Evolutionary conservation across 2,329 filamentous ascomycete genomes (phyloP).

Genomic region (Xylariales sp.): DNA sequence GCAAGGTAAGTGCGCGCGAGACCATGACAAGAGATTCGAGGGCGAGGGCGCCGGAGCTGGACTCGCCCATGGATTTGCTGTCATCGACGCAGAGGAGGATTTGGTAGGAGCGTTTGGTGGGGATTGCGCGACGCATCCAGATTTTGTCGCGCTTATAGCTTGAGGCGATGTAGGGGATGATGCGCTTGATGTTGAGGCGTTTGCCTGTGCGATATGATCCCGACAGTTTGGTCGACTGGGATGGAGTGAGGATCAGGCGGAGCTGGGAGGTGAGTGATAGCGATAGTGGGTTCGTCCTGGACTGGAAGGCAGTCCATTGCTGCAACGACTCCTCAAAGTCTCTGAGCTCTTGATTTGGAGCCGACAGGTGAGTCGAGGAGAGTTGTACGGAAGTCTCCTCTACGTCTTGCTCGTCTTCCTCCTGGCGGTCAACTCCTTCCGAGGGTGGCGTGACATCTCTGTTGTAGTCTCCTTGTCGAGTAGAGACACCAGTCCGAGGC

Average conservation of each 20-base stretch:
- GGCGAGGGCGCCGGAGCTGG: conserved; percentile 69
- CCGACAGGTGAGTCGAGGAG: conserved; percentile 66
- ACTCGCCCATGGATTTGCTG: conserved; percentile 87
- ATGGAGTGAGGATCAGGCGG: conserved; percentile 89
- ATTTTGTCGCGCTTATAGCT: conserved; percentile 99
- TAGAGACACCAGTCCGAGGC: conserved; percentile 55
- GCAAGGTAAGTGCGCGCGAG: conserved; percentile 78
- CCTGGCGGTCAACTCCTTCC: conserved; percentile 30
- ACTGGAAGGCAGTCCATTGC: conserved; percentile 83
- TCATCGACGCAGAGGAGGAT: conserved; percentile 97
- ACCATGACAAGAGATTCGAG: conserved; percentile 94
- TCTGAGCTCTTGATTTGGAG: conserved; percentile 37
- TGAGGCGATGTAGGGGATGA: conserved; percentile 98
- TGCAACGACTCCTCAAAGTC: conserved; percentile 56
- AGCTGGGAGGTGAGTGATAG: conserved; percentile 90
- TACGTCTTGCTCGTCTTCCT: conserved; percentile 43
- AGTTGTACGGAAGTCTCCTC: conserved; percentile 59
- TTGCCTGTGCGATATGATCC: conserved; percentile 97
- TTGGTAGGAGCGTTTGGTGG: conserved; percentile 92
- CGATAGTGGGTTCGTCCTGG: conserved; percentile 77
- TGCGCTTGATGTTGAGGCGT: conserved; percentile 97
- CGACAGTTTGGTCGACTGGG: conserved; percentile 90
- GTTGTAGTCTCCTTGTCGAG: conserved; percentile 54
- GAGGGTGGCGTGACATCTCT: conserved; percentile 38
- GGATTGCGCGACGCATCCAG: conserved; percentile 92